A percentile compares a stretch with the other conserved stretches of the same genome.
phyloP scores from a whole-genome alignment of 192 early-diverging fungal genomes.

The Rhizophagus clarus region DNA sequence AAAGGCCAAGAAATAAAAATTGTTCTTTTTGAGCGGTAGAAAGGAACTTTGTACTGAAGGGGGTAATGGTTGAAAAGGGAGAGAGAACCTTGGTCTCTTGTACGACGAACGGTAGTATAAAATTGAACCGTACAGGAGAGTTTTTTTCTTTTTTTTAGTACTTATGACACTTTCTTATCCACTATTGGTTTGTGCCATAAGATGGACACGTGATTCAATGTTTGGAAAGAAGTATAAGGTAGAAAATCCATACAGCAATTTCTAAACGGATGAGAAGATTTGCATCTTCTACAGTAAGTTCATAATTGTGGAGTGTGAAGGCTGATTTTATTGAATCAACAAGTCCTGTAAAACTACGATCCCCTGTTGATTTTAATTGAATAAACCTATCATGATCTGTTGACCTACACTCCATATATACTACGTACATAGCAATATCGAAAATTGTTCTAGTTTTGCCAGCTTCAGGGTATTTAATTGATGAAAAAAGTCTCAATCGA shows the following conservation, averaged over 20 bases:
- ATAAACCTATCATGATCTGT: neutral
- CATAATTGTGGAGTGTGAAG: neutral
- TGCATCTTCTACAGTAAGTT: neutral
- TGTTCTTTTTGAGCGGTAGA: no score
- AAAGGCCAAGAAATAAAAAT: no score
- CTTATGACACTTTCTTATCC: no score
- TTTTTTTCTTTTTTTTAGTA: no score
- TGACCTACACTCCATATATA: slow-evolving; percentile 19
- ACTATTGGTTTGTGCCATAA: no score
- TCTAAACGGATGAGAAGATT: neutral
- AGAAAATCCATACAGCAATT: neutral
- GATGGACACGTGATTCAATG: neutral
- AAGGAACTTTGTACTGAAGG: no score
- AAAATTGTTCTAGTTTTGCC: slow-evolving; percentile 29
- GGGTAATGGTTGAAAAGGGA: no score
- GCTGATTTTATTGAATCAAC: neutral
- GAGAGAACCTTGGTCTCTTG: no score
- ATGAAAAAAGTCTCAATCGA: neutral
- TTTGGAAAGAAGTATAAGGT: neutral
- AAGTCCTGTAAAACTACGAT: slow-evolving; percentile 17
- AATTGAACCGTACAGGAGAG: no score
- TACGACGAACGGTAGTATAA: no score
- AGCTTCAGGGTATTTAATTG: no score
- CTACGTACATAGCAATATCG: slow-evolving; percentile 24
- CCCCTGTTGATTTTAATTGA: slow-evolving; percentile 3